Percentiles rank a stretch among this genome's conserved stretches.
Evolutionary conservation across 306 rosid species (phyloP).

Genomic region (Begonia peltatifolia): DNA sequence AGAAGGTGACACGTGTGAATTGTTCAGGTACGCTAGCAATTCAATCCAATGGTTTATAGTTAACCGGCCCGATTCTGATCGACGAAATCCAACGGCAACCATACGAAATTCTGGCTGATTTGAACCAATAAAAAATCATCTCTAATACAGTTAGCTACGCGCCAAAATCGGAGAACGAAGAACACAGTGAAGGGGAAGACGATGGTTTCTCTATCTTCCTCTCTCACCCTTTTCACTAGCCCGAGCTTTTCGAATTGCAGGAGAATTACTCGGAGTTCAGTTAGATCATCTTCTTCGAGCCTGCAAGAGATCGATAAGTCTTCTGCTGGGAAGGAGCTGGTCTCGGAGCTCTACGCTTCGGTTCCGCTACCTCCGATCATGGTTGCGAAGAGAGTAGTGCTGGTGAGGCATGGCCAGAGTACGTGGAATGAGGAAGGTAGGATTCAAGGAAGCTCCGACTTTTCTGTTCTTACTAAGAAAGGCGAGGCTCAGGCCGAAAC

Average conservation of each 20-base stretch:
- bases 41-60: too few relatives aligned
- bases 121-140: neutral
- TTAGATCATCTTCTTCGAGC: constrained; percentile 39
- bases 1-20: too few relatives aligned
- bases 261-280: constrained; percentile 4
- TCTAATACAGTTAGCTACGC: neutral
- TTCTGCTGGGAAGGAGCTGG: constrained; percentile 12
- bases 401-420: constrained; percentile 94
- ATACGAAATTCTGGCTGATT: neutral
- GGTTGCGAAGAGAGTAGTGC: constrained; percentile 61
- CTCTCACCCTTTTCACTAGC: constrained; percentile 8
- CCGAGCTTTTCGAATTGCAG: constrained; percentile 6
- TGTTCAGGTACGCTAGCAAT: too few relatives aligned
- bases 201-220: constrained; percentile 22
- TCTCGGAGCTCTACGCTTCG: constrained; percentile 28
- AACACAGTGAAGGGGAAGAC: too few relatives aligned
- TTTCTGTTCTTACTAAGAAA: constrained; percentile 72
- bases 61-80: neutral
- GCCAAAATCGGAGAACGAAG: too few relatives aligned
- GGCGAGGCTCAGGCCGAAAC: constrained; percentile 88
- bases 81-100: neutral
- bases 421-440: constrained; percentile 95
- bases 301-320: constrained; percentile 24
- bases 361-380: constrained; percentile 30
- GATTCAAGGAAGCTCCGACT: constrained; percentile 88